Evolutionary conservation across 2,329 filamentous ascomycete genomes (phyloP), one percentile per base, ranked within the genome.

Genomic region (Penicillium sp.): DNA sequence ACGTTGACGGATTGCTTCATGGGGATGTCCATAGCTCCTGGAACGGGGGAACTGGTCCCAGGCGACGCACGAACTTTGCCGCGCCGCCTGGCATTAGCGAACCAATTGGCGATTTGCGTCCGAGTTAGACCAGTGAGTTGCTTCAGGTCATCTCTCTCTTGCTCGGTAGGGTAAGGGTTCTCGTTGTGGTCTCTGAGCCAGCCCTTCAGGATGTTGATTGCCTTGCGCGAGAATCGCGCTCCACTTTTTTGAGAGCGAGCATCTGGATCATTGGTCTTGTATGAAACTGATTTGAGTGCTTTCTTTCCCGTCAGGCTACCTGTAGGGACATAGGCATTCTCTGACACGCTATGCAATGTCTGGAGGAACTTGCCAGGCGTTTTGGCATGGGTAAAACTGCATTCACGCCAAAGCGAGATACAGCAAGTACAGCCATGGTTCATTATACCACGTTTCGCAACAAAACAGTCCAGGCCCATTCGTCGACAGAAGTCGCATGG

Each of bases 21-120:
- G 10, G 88, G 86, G 48, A 95, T 90, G 55, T 90, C 82, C 54
- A 95, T 83, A 5, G 83, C 80, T 24, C 81, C 77, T 40, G 84
- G 72, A 57, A 84, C 80, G 1, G 88, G 86, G 4, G 87, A 90
- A 17, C 78, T 81, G 28, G 80, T 82, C 55, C 84, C 77, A 41
- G 81, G 81, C 2, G 61, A 53, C 51, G 80, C 75, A 42, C 83
- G 80, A 48, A 85, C 82, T 72, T 95, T 95, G 60, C 87, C 84
- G 54, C 89, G 79, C 49, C 89, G 81, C 38, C 89, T 82, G 50
- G 88, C 88, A 68, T 95, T 95, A 52, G 89, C 89, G 41, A 95
- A 80, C 89, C 89, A 95, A 65, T 94, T 95, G 10, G 84, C 84
- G 59, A 95, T 91, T 63, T 96, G 90, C 13, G 78, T 85, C 61